These are phyloP conservation scores for Penicillium sp. DNA, from an alignment of 2,329 filamentous ascomycete species.

Conservation along the genomic window DNA sequence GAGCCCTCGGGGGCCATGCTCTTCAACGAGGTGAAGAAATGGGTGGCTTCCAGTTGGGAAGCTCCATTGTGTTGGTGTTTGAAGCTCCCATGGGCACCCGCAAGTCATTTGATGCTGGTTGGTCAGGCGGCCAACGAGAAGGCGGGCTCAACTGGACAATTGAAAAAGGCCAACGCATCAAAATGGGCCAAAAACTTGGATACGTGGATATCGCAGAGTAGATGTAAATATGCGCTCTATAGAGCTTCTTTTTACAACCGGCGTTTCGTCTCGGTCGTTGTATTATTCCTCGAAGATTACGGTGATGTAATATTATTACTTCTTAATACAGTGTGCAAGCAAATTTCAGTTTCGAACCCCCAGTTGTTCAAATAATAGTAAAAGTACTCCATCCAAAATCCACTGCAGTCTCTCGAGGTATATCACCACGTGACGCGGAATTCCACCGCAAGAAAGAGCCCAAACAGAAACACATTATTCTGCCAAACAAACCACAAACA, in stretches of 20 bases:
- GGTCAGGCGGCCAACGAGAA: slow-evolving; percentile 60
- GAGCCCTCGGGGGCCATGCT: slow-evolving; percentile 80
- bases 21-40: slow-evolving; percentile 91
- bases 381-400: not conserved
- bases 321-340: not conserved
- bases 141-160: slow-evolving; percentile 86
- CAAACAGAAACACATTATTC: not conserved
- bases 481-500: not conserved
- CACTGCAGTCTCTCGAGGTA: not conserved
- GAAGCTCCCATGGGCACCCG: slow-evolving; percentile 76
- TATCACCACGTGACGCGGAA: slow-evolving; percentile 16
- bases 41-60: slow-evolving; percentile 96
- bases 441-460: slow-evolving; percentile 14
- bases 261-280: not conserved
- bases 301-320: slow-evolving; percentile 9
- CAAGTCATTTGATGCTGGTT: slow-evolving; percentile 65
- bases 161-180: slow-evolving; percentile 83
- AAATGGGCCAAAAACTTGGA: slow-evolving; percentile 86
- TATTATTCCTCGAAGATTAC: slow-evolving; percentile 1
- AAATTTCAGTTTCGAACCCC: not conserved
- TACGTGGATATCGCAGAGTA: slow-evolving; percentile 57
- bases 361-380: not conserved
- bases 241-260: slow-evolving; percentile 2
- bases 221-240: slow-evolving; percentile 5
- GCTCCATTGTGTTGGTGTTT: slow-evolving; percentile 93